Conservation (phyloP, 1,139 yeast species). For the Yarrowia galli region DNA sequence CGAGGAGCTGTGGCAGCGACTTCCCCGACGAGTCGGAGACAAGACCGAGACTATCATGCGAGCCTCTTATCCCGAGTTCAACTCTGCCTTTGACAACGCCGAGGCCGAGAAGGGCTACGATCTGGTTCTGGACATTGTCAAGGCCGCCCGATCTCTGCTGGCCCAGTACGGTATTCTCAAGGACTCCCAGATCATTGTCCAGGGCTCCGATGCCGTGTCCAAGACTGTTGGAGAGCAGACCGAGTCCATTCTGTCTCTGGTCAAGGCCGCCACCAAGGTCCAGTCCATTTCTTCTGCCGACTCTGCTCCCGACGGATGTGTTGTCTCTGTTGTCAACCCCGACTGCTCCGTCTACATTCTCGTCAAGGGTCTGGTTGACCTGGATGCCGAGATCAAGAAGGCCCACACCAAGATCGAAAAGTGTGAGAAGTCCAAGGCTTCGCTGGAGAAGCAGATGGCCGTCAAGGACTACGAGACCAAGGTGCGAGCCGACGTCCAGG, state of each 20-base stretch:
- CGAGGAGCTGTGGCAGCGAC: constrained; percentile 98
- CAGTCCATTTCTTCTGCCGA: constrained; percentile 62
- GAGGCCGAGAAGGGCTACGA: constrained; percentile 78
- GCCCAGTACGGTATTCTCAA: constrained; percentile 88
- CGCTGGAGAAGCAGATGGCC: constrained; percentile 65
- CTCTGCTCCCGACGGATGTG: constrained; percentile 85
- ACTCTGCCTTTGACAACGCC: constrained; percentile 64
- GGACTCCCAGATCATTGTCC: constrained; percentile 86
- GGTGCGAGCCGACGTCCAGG: constrained; percentile 84
- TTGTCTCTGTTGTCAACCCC: constrained; percentile 79
- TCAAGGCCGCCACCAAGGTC: constrained; percentile 84
- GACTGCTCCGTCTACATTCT: constrained; percentile 85
- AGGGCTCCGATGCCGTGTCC: constrained; percentile 59
- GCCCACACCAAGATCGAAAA: constrained; percentile 76
- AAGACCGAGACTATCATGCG: constrained; percentile 72
- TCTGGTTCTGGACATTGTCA: constrained; percentile 82
- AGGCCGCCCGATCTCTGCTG: constrained; percentile 89
- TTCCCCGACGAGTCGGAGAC: constrained; percentile 86
- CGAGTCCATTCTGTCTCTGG: constrained; percentile 84
- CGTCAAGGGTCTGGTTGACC: constrained; percentile 93
- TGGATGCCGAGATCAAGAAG: constrained; percentile 87
- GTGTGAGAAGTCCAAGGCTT: constrained; percentile 57
- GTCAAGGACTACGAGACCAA: constrained; percentile 85
- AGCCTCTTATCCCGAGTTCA: constrained; percentile 79
- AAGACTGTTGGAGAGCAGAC: constrained; percentile 71